Base-by-base conservation (phyloP, 495 filamentous ascomycete genomes). In the Amniculicola lignicola region DNA sequence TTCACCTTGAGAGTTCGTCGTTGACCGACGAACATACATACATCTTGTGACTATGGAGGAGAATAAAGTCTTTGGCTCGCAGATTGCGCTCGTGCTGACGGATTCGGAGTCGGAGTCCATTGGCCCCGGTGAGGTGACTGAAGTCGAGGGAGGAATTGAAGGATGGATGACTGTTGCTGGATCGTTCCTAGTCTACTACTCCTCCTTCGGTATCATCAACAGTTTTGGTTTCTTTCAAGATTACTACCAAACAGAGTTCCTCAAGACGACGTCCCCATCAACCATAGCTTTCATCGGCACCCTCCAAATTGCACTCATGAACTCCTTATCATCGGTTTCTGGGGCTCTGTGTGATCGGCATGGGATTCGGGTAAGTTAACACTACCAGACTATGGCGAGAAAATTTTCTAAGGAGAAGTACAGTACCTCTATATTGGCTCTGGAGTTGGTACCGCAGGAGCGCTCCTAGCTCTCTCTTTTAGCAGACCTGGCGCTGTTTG, bases 181-280 rank as follows among this genome's bases (percentile, higher is more conserved):
- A 4, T 56, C 52, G 11, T 40, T 49, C 23, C 23, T 56, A n/a
- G 52, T 56, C 10, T 56, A 48, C 33, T 48, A 39, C 21, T 47
- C 52, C 2, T 39, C 53, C 7, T 57, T 40, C 23, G 53, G 53
- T 14, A 39, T 57, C 35, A 21, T 57, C 6, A 57, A 57, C 36
- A 49, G 43, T 23, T 57, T 57, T 23, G 53, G 53, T 22, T 57
- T 49, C 21, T 57, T 57, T 19, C 43, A 57, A 18, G 53, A 49
- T 7, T 50, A 21, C 35, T 57, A 57, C 37, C 23, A 49, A 16
- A 15, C 41, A 2, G 53, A 49, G 3, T 49, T 49, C 23, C 36
- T 57, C 4, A 16, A 16, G 11, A 3, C 19, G 5, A 41, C 43
- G 2, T 25, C 53, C 1, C 36, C 43, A 2, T 14, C 44, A 3